Evolutionary conservation across 129 eudicot species (phyloP).

Genomic region (Heracleum sosnowskyi): DNA sequence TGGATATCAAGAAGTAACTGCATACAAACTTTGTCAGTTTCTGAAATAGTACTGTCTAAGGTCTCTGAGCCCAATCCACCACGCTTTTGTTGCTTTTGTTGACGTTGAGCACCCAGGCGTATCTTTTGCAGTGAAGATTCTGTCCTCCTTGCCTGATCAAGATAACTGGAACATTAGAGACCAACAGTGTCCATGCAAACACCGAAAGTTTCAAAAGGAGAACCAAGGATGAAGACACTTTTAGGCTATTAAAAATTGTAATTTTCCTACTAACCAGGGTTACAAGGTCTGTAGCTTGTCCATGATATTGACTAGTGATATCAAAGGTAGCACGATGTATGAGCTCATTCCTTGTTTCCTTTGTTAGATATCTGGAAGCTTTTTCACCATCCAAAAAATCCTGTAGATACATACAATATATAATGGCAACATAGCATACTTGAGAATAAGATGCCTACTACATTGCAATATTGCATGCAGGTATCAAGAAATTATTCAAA

Average conservation of each 20-base stretch:
- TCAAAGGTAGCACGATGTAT: constrained; percentile 52
- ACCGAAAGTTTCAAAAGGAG: neutral
- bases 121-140: constrained; percentile 84
- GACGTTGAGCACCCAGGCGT: constrained; percentile 50
- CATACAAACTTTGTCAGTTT: constrained; percentile 87
- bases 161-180: constrained; percentile 8
- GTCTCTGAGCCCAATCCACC: constrained; percentile 76
- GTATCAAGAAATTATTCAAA: neutral
- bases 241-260: neutral
- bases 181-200: neutral
- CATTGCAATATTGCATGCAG: neutral
- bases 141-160: constrained; percentile 63
- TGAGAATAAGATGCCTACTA: neutral
- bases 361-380: constrained; percentile 51
- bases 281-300: constrained; percentile 64
- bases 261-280: constrained; percentile 38
- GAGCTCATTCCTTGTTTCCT: constrained; percentile 45
- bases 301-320: constrained; percentile 67
- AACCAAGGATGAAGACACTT: neutral
- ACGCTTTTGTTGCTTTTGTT: constrained; percentile 37
- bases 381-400: constrained; percentile 77
- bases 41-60: constrained; percentile 59
- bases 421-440: neutral
- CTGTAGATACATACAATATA: constrained; percentile 16
- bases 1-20: constrained; percentile 93